phyloP scores from a whole-genome alignment of 176 grass and related monocot species.

The Carex pumila region DNA sequence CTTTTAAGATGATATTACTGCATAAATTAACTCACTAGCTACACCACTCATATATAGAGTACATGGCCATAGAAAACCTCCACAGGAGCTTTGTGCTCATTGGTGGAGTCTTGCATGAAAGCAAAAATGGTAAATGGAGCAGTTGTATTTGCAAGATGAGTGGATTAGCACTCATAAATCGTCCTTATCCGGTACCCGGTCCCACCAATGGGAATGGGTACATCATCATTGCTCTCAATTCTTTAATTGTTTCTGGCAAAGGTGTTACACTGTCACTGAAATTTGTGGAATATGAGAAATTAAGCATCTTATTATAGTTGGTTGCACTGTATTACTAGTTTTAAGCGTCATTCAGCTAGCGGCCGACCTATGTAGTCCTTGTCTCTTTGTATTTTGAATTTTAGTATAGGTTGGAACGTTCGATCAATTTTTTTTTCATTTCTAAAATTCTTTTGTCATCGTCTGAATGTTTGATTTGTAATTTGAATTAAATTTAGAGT shows the following conservation, averaged over 20 bases:
- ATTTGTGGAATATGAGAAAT: conserved; percentile 8
- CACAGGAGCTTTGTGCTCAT: neutral
- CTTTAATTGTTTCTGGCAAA: neutral
- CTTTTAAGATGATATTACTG: neutral
- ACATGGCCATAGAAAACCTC: neutral
- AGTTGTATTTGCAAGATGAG: conserved; percentile 15
- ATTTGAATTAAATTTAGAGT: too few relatives aligned
- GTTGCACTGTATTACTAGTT: neutral
- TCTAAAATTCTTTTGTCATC: too few relatives aligned
- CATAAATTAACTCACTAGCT: neutral
- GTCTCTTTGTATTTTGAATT: too few relatives aligned
- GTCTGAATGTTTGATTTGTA: too few relatives aligned
- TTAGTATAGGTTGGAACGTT: too few relatives aligned
- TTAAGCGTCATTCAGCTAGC: too few relatives aligned
- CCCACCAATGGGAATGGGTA: neutral
- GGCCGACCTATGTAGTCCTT: too few relatives aligned
- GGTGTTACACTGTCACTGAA: neutral
- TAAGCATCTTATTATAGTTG: neutral
- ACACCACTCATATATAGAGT: neutral
- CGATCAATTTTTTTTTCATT: too few relatives aligned
- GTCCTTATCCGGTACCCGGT: neutral
- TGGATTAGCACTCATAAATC: conserved; percentile 26
- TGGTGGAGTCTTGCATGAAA: neutral
- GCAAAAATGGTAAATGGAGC: conserved; percentile 9
- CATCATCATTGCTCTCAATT: conserved; percentile 5